Evolutionary conservation across 306 rosid species (phyloP), one percentile per base, ranked within the genome.

Genomic region (Canavalia gladiata): DNA sequence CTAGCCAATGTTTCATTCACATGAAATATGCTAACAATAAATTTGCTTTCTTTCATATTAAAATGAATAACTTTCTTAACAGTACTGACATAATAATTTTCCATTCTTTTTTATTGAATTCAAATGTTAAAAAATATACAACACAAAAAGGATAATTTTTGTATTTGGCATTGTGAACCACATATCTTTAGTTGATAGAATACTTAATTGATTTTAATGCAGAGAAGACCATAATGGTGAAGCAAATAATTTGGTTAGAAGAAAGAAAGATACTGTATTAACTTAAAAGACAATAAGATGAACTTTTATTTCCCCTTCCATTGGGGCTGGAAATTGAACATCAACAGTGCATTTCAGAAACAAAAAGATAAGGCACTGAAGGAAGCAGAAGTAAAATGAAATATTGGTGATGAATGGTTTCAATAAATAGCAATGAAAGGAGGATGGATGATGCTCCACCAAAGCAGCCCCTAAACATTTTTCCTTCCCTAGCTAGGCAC

Each of bases 221-320:
- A 65, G 49, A 10, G 72, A 60, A 37, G 46, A 58, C 55, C n/a
- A 50, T 68, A 33, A 29, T 8, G n/a, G 42, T 45, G 52, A 77
- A 43, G 56, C 10, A 34, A 65, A 68, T 33, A 41, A 30, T 60
- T 46, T 57, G 58, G 63, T 30, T 49, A 10, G 45, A 37, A 72
- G 29, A 76, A 78, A 60, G 51, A 51, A 83, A 83, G 68, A 83
- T 70, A 63, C 80, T 56, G 8, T 12, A 47, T 29, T 51, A 31
- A 66, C 73, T 55, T 64, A 47, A 79, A 18, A 49, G 87, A 86
- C 89, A 86, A 86, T 11, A 71, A 79, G 74, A 86, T 69, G 72
- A 78, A 69, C 18, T 75, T 63, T 3, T 4, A 64, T 79, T 68
- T 75, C 28, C 50, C 52, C 12, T 74, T 76, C 11, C 31, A 56